These are phyloP conservation scores for Ashbya aceris DNA, from an alignment of 1,139 yeast genomes.

Conservation along the genomic window DNA sequence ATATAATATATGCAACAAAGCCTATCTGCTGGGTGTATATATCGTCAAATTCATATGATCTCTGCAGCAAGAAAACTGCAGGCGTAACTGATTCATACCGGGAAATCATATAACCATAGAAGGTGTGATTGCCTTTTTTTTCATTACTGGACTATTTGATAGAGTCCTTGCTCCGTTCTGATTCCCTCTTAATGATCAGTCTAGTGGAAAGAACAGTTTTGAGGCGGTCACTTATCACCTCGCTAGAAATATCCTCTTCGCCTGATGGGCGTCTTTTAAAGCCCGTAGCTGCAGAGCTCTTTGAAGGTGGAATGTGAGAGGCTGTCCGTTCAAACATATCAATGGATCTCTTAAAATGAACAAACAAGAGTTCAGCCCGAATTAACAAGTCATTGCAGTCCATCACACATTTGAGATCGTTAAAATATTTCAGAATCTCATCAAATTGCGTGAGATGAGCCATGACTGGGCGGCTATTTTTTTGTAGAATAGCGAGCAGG, in stretches of 20 bases:
- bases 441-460: slow-evolving; percentile 72
- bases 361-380: slow-evolving; percentile 72
- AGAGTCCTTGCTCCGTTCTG: slow-evolving; percentile 26
- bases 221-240: slow-evolving; percentile 43
- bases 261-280: slow-evolving; percentile 11
- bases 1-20: too few species aligned
- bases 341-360: slow-evolving; percentile 69
- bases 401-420: slow-evolving; percentile 72
- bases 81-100: too few species aligned
- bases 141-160: slow-evolving; percentile 17
- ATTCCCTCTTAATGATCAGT: slow-evolving; percentile 58
- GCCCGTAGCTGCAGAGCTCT: slow-evolving; percentile 7
- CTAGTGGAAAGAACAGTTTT: slow-evolving; percentile 51
- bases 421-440: slow-evolving; percentile 85
- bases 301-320: slow-evolving; percentile 9
- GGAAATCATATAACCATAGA: too few species aligned
- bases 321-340: slow-evolving; percentile 42
- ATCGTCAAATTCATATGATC: too few species aligned
- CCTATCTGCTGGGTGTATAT: too few species aligned
- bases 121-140: too few species aligned
- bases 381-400: slow-evolving; percentile 66
- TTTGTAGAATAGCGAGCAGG: slow-evolving; percentile 80
- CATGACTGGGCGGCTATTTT: slow-evolving; percentile 70
- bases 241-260: slow-evolving; percentile 15
- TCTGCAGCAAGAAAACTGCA: too few species aligned